These are phyloP conservation scores for Phalaenopsis aphrodite DNA, from an alignment of 106 monocot genomes.

Conservation along the genomic window DNA sequence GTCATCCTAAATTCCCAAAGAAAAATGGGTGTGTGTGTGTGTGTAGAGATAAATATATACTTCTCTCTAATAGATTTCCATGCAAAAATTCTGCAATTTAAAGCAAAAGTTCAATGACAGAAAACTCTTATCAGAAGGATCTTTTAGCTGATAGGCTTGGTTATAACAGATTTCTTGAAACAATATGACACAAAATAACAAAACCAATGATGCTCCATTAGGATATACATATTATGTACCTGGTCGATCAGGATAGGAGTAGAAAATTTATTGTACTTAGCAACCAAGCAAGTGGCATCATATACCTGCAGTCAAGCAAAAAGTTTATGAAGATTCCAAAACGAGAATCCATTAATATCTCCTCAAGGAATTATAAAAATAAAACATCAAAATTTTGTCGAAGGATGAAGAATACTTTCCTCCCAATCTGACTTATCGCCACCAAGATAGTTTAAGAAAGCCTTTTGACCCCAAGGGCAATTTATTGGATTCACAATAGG, in stretches of 20 bases:
- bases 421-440: conserved; percentile 68
- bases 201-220: not conserved
- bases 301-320: conserved; percentile 52
- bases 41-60: not conserved
- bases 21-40: not conserved
- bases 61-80: not conserved
- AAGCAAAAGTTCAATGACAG: not conserved
- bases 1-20: not conserved
- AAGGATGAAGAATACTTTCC: conserved; percentile 29
- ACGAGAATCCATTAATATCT: not conserved
- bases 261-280: conserved; percentile 41
- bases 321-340: not conserved
- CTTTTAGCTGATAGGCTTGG: not conserved
- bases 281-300: conserved; percentile 80
- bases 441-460: conserved; percentile 92
- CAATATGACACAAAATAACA: not conserved
- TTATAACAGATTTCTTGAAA: not conserved
- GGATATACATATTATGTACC: conserved; percentile 23
- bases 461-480: conserved; percentile 96
- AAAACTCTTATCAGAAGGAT: not conserved
- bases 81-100: not conserved
- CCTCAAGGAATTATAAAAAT: not conserved
- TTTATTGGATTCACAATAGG: conserved; percentile 83
- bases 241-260: conserved; percentile 88
- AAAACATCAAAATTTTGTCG: not conserved